Conservation (phyloP, 768 basidiomycete genomes). For the Phaffia tasmanica region DNA sequence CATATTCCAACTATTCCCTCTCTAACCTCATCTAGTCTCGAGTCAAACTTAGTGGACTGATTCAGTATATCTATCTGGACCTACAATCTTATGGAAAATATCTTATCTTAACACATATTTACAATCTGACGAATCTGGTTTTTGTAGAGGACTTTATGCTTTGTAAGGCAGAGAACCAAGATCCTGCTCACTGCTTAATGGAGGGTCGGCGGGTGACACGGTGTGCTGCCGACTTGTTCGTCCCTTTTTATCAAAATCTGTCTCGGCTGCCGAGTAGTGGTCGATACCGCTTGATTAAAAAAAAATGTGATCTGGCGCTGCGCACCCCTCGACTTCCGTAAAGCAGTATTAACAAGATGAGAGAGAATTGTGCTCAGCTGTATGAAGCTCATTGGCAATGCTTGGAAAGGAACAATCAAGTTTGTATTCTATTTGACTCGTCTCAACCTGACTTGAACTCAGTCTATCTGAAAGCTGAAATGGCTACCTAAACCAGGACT, state of each 20-base stretch:
- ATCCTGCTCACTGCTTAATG: slow-evolving; percentile 85
- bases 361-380: slow-evolving; percentile 74
- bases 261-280: not conserved
- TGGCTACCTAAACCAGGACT: slow-evolving; percentile 50
- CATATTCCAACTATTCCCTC: not conserved
- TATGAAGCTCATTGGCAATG: slow-evolving; percentile 92
- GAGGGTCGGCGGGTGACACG: slow-evolving; percentile 92
- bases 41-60: not conserved
- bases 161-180: slow-evolving; percentile 83
- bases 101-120: not conserved
- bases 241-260: slow-evolving; percentile 27
- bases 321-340: not conserved
- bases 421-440: slow-evolving; percentile 37
- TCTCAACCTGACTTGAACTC: not conserved
- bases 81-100: not conserved
- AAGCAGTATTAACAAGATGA: slow-evolving; percentile 76
- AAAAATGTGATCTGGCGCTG: not conserved
- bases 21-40: not conserved
- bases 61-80: not conserved
- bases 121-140: not conserved
- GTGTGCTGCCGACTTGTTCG: slow-evolving; percentile 86
- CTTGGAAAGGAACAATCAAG: slow-evolving; percentile 89
- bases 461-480: slow-evolving; percentile 1
- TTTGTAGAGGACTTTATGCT: slow-evolving; percentile 82
- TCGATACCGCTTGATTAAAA: not conserved